These are phyloP conservation scores for Globisporangium emineosum DNA, from an alignment of 352 stramenopile genomes.

Conservation along the genomic window DNA sequence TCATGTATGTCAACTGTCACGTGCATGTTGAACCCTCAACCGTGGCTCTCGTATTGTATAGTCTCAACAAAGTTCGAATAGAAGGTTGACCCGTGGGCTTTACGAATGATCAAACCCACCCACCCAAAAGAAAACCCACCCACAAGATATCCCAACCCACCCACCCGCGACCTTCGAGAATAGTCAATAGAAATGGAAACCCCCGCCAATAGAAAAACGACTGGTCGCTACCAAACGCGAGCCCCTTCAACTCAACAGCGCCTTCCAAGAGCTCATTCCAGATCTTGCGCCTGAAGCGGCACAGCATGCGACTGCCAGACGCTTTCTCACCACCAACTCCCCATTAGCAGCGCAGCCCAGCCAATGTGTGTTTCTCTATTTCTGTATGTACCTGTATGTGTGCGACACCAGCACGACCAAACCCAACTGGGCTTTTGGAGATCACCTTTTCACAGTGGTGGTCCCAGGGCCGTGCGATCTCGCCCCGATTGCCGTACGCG, in stretches of 20 bases:
- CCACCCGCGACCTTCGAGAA: not conserved
- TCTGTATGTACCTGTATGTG: not conserved
- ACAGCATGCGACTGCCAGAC: not conserved
- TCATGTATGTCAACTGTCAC: not conserved
- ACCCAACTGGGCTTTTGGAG: conserved; percentile 79
- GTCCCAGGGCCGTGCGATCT: conserved; percentile 79
- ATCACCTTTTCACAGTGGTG: conserved; percentile 85
- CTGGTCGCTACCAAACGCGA: conserved; percentile 5
- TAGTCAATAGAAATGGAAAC: not conserved
- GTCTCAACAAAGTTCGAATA: not conserved
- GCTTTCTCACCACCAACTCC: not conserved
- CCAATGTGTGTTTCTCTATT: not conserved
- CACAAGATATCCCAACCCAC: no score
- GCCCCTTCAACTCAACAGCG: not conserved
- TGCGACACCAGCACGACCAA: conserved; percentile 1
- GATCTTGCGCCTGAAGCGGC: conserved; percentile 5
- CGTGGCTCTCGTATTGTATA: not conserved
- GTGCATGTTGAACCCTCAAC: not conserved
- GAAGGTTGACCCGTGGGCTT: no score
- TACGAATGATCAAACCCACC: not conserved
- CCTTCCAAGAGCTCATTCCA: conserved; percentile 3
- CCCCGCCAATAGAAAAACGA: conserved; percentile 14
- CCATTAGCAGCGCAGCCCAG: not conserved
- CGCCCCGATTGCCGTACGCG: conserved; percentile 50
- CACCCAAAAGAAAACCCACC: not conserved